phyloP scores from a whole-genome alignment of 2,329 filamentous ascomycete species.

The Trichoderma cornu-damae region DNA sequence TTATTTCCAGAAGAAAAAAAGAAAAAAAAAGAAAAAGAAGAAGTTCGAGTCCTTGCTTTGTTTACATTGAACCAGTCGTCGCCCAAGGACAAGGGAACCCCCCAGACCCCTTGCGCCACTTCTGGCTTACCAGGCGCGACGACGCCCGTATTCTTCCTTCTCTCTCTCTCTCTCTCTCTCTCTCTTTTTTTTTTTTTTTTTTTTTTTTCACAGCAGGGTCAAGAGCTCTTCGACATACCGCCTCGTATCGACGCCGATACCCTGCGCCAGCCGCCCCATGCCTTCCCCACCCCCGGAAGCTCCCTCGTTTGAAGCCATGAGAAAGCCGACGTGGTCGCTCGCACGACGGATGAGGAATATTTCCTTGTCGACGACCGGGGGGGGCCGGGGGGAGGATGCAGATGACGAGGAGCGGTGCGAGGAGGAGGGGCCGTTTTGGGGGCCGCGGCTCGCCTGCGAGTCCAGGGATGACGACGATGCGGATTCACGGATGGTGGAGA shows the following conservation, averaged over 20 bases:
- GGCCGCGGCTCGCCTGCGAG: background rate
- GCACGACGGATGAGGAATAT: constrained; percentile 57
- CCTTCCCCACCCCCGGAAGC: constrained; percentile 47
- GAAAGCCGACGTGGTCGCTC: constrained; percentile 47
- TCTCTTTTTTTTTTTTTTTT: background rate
- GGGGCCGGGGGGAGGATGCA: background rate
- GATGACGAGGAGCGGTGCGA: background rate
- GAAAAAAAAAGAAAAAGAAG: no score
- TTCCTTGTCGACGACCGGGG: constrained; percentile 44
- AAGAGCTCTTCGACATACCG: constrained; percentile 69
- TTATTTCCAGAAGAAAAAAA: no score
- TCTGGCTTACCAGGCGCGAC: background rate
- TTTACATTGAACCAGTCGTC: no score
- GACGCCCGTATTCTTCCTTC: background rate
- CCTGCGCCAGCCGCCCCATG: constrained; percentile 59
- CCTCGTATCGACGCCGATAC: constrained; percentile 71
- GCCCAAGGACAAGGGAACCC: background rate
- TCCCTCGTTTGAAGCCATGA: constrained; percentile 35
- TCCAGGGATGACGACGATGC: constrained; percentile 19
- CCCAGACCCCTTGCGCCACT: background rate
- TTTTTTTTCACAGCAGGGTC: constrained; percentile 43
- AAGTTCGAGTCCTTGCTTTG: no score
- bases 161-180: background rate
- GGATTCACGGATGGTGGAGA: constrained; percentile 28
- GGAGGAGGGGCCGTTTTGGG: background rate